These are phyloP conservation scores for Trichoderma arundinaceum DNA, from an alignment of 2,329 filamentous ascomycete species.

Conservation along the genomic window DNA sequence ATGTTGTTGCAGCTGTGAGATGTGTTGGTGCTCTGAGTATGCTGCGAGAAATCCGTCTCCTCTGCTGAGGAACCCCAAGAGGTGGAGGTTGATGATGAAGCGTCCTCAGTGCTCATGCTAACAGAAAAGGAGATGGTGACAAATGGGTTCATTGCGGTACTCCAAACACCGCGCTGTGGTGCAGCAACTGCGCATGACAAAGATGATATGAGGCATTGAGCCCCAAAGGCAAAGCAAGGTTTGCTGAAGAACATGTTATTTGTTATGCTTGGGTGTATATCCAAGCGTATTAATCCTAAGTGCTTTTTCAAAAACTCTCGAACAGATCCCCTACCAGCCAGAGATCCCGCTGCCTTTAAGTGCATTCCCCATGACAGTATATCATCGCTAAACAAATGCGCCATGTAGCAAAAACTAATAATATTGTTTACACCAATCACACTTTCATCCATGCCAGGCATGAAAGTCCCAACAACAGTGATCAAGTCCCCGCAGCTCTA, in stretches of 20 bases:
- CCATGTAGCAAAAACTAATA: neutral
- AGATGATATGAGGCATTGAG: neutral
- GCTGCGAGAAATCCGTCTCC: neutral
- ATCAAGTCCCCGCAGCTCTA: neutral
- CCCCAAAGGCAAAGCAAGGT: neutral
- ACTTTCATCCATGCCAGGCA: neutral
- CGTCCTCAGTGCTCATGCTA: neutral
- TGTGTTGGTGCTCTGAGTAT: neutral
- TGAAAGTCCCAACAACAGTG: neutral
- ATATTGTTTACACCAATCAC: neutral
- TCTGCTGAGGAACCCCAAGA: neutral
- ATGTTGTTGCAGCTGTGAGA: neutral
- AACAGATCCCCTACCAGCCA: neutral
- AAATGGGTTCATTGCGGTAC: neutral
- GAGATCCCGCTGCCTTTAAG: slow-evolving; percentile 1
- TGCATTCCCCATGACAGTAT: neutral
- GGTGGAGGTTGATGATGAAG: neutral
- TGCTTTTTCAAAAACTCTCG: neutral
- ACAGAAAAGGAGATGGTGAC: neutral
- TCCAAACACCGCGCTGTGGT: neutral
- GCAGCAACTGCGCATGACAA: neutral
- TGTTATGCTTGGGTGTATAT: neutral
- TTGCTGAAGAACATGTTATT: neutral
- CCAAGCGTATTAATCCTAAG: slow-evolving; percentile 12
- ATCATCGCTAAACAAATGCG: slow-evolving; percentile 22